Evolutionary conservation across 108 stramenopile species (phyloP), one percentile per base, ranked within the genome.

Genomic region (Nitzschia sp.): DNA sequence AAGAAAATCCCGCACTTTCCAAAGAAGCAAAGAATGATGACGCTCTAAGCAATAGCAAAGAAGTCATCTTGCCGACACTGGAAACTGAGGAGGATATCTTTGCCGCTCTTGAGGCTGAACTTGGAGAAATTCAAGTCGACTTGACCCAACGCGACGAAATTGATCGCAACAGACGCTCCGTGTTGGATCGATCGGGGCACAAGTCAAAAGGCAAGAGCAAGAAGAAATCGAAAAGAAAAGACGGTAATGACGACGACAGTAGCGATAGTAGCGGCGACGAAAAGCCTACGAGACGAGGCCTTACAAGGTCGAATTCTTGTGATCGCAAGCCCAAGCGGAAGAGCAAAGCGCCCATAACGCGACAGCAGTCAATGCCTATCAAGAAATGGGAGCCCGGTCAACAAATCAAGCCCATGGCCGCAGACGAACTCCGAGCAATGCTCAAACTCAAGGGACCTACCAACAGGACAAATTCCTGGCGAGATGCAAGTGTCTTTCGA

Each of bases 381-480:
- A 36, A 25, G 32, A 42, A 42, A 31, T 62, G 61, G 61, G 21
- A 62, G 26, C 61, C 61, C n/a, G 61, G 61, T 8, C 61, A 62
- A 46, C 38, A 45, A 13, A 62, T 62, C 25, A 62, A 62, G 5
- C 61, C 61, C 1, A 62, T 62, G 61, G 61, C 38, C 21, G 42
- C 61, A 36, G 35, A 31, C 0, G 61, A 62, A 26, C 61, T 62
- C 5, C 61, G 61, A 1, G 61, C 31, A 45, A 62, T 62, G 61
- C 32, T 62, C 8, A 62, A 62, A 15, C 13, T 62, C 1, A 62
- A 62, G 5, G 42, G 38, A 9, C 61, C 61, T 25, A 9, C 61
- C 1, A 23, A 8, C 9, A 42, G 33, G 26, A 11, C 32, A 13
- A 13, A 13, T 19, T 13, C 58, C 15, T 59, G 58, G 58, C 27